Base-by-base conservation (phyloP, 2,329 filamentous ascomycete genomes). In the Phialophora macrospora region DNA sequence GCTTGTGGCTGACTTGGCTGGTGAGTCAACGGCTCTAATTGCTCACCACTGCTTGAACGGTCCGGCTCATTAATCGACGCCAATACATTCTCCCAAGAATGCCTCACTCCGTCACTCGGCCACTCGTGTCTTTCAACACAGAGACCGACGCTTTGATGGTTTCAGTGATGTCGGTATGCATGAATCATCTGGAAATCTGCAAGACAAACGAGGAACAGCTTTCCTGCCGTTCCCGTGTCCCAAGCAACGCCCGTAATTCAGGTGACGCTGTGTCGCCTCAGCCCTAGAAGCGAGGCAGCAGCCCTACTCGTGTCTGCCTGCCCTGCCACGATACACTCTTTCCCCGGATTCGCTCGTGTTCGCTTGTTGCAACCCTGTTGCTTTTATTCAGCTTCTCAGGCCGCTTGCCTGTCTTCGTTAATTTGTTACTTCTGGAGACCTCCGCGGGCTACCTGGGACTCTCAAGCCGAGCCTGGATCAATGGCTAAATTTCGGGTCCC, bases 281-380 rank as follows among this genome's bases (percentile, higher is more conserved):
- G 38, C 38, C 38, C 38, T 44, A n/a, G 38, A 44, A 44, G 38
- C 38, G 17, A 44, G 38, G 17, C 38, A 44, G 38, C 38, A 44
- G 38, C 38, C 38, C 38, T 44, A 44, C 14, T 44, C 38, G 38
- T 44, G 17, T 51, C 48, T 26, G 20, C 48, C 48, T 26, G 44
- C 44, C 44, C 44, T 34, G 32, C 32, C 8, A 28, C 55, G 2
- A 32, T 14, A 38, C 17, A 32, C 30, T 14, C 46, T 41, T 34
- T 32, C 52, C 52, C 52, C 52, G 17, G 52, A 20, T 22, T 30
- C 28, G 14, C 52, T 55, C 52, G 52, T 55, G 52, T 55, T 55
- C 52, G 52, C 52, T 34, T 55, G 28, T 32, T 55, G 52, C 52
- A 30, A 30, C 52, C 28, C 24, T 51, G 48, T 22, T 12, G 24